These are phyloP conservation scores for Podospora anserina DNA, from an alignment of 495 filamentous ascomycete genomes.

Conservation along the genomic window DNA sequence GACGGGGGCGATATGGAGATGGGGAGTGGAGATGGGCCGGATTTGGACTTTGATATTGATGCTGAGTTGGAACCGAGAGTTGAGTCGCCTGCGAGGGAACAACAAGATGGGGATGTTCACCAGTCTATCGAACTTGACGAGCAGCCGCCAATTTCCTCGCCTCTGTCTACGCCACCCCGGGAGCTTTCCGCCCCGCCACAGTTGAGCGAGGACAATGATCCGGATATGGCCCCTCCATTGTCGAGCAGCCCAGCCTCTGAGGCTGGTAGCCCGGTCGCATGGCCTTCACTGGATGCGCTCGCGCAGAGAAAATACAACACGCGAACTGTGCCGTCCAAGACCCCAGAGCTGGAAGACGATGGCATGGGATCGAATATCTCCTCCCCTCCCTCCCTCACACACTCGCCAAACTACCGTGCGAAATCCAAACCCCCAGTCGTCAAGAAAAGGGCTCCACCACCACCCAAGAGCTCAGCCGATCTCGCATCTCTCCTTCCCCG, in stretches of 20 bases:
- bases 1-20: neutral
- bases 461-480: slow-evolving; percentile 40
- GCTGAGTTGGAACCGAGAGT: slow-evolving; percentile 8
- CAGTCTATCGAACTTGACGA: slow-evolving; percentile 34
- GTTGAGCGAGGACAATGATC: slow-evolving; percentile 31
- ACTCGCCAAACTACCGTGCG: slow-evolving; percentile 45
- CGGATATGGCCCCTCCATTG: slow-evolving; percentile 44
- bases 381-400: slow-evolving; percentile 50
- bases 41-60: neutral
- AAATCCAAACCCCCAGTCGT: slow-evolving; percentile 18
- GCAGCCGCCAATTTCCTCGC: slow-evolving; percentile 15
- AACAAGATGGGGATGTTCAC: slow-evolving; percentile 18
- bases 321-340: slow-evolving; percentile 24
- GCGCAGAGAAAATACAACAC: slow-evolving; percentile 34
- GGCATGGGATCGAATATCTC: slow-evolving; percentile 40
- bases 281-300: slow-evolving; percentile 41
- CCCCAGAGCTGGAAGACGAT: slow-evolving; percentile 31
- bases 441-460: slow-evolving; percentile 26
- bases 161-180: slow-evolving; percentile 28
- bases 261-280: slow-evolving; percentile 33
- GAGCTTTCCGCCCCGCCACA: slow-evolving; percentile 20
- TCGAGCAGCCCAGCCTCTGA: slow-evolving; percentile 41
- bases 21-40: neutral
- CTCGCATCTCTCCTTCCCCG: slow-evolving; percentile 43
- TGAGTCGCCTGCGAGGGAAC: slow-evolving; percentile 7